Evolutionary conservation across 306 rosid species (phyloP).

Genomic region (Begonia masoniana): DNA sequence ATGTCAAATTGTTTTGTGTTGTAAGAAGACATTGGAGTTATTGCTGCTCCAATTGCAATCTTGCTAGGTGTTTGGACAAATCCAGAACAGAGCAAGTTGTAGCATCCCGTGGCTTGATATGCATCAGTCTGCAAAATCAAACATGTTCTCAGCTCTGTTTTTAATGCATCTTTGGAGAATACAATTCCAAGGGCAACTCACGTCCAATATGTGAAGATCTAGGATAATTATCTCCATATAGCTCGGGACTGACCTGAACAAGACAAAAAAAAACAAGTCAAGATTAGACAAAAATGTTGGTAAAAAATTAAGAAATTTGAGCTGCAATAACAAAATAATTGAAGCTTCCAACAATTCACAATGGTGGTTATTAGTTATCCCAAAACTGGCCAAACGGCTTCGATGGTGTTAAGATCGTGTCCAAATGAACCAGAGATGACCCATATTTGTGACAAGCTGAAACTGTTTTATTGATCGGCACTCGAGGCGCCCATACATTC

Average conservation of each 20-base stretch:
- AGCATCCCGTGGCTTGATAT: slow-evolving; percentile 71
- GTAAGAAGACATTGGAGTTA: slow-evolving; percentile 46
- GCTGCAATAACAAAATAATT: neutral
- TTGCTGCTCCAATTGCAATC: slow-evolving; percentile 69
- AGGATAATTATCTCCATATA: slow-evolving; percentile 64
- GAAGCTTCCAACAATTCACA: neutral
- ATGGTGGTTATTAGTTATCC: neutral
- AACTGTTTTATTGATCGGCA: slow-evolving; percentile 44
- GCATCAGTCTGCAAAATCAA: slow-evolving; percentile 43
- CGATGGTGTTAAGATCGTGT: slow-evolving; percentile 60
- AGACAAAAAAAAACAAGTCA: neutral
- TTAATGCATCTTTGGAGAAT: neutral
- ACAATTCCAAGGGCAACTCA: slow-evolving; percentile 16
- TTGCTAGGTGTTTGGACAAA: slow-evolving; percentile 58
- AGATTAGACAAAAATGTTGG: neutral
- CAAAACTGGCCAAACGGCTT: slow-evolving; percentile 84
- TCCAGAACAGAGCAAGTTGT: slow-evolving; percentile 62
- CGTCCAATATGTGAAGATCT: slow-evolving; percentile 73
- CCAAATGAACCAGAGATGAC: slow-evolving; percentile 68
- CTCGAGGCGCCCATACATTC: slow-evolving; percentile 57
- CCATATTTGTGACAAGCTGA: slow-evolving; percentile 78
- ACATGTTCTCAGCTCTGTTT: neutral
- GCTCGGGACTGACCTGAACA: slow-evolving; percentile 57
- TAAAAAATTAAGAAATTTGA: too few relatives aligned
- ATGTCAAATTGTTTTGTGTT: slow-evolving; percentile 51